Percentiles rank a stretch among this genome's conserved stretches.
Evolutionary conservation across 768 basidiomycete genomes (phyloP).

Genomic region (Termitomyces sp.): DNA sequence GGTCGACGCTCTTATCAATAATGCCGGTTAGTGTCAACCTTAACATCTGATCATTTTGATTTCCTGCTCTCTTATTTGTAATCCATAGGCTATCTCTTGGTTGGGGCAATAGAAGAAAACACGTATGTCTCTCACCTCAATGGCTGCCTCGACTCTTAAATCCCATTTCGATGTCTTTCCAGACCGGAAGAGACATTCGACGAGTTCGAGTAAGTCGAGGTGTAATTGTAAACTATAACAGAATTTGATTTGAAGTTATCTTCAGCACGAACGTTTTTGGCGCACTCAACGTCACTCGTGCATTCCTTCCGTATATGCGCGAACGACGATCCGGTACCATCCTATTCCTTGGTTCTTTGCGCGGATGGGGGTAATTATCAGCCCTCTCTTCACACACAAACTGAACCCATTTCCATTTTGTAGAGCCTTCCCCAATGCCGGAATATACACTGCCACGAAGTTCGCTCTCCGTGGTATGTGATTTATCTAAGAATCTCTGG

Average conservation of each 20-base stretch:
- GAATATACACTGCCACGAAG: constrained; percentile 25
- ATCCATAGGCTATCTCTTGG: constrained; percentile 29
- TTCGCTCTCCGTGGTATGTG: constrained; percentile 28
- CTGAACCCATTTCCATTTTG: too few relatives aligned
- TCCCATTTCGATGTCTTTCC: background rate
- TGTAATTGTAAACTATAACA: background rate
- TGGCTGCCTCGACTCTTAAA: background rate
- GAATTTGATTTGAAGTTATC: background rate
- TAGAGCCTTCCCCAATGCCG: background rate
- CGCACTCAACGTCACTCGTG: constrained; percentile 36
- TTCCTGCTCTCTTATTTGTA: background rate
- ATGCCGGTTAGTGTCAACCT: constrained; percentile 28
- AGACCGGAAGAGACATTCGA: constrained; percentile 38
- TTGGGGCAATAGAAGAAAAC: constrained; percentile 29
- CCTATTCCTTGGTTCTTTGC: constrained; percentile 38
- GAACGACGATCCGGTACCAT: constrained; percentile 37
- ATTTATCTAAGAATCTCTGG: too few relatives aligned
- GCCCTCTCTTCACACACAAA: too few relatives aligned
- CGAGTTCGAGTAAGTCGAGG: constrained; percentile 29
- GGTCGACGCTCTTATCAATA: constrained; percentile 45
- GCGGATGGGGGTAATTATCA: constrained; percentile 30
- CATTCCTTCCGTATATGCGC: constrained; percentile 46
- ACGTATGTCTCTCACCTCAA: constrained; percentile 23
- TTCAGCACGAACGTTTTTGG: constrained; percentile 30
- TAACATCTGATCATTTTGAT: background rate